These are phyloP conservation scores for Cercospora sp. DNA, from an alignment of 2,329 filamentous ascomycete species.

Conservation along the genomic window DNA sequence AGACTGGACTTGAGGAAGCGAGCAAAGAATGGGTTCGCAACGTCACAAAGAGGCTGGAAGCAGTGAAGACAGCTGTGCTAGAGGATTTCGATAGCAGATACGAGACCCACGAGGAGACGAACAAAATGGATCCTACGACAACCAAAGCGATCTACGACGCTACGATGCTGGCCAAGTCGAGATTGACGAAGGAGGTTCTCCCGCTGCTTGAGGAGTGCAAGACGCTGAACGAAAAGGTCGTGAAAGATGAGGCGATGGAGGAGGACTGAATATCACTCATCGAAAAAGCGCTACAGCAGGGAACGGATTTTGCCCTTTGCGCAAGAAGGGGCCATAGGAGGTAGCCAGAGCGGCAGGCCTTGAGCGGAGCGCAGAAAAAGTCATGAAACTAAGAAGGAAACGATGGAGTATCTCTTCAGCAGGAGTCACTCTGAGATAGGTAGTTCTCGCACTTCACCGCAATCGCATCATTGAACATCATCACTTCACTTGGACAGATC, in stretches of 20 bases:
- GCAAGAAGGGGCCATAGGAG: too few relatives aligned
- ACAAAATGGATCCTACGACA: neutral
- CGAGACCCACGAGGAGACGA: neutral
- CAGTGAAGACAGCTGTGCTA: neutral
- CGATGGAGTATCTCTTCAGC: too few relatives aligned
- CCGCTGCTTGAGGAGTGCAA: conserved; percentile 1
- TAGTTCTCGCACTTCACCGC: too few relatives aligned
- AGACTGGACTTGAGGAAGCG: neutral
- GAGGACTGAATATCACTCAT: neutral
- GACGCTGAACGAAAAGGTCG: neutral
- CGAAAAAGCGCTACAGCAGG: too few relatives aligned
- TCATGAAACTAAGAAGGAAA: too few relatives aligned
- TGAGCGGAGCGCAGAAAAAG: too few relatives aligned
- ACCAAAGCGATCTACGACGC: neutral
- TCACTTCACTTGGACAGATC: too few relatives aligned
- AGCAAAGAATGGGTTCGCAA: neutral
- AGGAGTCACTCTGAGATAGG: too few relatives aligned
- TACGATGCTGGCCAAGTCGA: too few relatives aligned
- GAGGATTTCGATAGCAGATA: neutral
- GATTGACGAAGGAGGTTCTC: neutral
- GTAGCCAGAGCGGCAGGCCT: too few relatives aligned
- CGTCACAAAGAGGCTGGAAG: neutral
- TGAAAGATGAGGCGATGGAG: neutral
- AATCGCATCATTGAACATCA: too few relatives aligned
- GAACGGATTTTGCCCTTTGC: too few relatives aligned